phyloP scores from a whole-genome alignment of 352 stramenopile genomes.

The Globisporangium nagaii region DNA sequence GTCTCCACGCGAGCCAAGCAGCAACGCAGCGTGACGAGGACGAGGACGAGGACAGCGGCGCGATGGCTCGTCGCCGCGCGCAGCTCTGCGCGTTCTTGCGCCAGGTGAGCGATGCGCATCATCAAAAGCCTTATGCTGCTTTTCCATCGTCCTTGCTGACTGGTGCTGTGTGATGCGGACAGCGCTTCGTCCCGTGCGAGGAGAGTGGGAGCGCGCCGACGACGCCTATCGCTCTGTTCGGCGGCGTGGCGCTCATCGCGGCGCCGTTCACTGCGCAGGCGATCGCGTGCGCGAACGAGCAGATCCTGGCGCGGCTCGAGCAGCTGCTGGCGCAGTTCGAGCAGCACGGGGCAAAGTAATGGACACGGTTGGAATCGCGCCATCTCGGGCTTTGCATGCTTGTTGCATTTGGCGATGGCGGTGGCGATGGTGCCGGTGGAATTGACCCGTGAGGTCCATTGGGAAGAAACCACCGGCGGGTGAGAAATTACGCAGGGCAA shows the following conservation, averaged over 20 bases:
- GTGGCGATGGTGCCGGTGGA: slow-evolving; percentile 17
- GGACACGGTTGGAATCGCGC: background rate
- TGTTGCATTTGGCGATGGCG: no score
- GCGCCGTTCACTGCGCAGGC: slow-evolving; percentile 24
- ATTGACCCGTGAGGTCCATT: slow-evolving; percentile 36
- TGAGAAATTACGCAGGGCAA: slow-evolving; percentile 79
- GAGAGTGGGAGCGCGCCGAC: background rate
- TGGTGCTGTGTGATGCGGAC: background rate
- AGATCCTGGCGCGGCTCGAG: slow-evolving; percentile 37
- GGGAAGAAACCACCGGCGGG: slow-evolving; percentile 19
- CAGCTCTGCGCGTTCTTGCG: slow-evolving; percentile 4
- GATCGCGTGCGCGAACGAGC: slow-evolving; percentile 36
- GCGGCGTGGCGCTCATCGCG: slow-evolving; percentile 34
- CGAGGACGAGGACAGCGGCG: background rate
- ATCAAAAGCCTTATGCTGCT: no score
- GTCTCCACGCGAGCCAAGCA: background rate
- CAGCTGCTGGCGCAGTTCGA: slow-evolving; percentile 24
- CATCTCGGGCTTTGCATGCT: no score
- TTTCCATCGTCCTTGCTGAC: background rate
- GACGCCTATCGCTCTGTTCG: slow-evolving; percentile 26
- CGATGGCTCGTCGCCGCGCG: background rate
- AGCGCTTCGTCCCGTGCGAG: slow-evolving; percentile 14
- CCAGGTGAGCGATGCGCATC: background rate
- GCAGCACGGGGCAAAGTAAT: no score
- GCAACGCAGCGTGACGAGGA: background rate